These are phyloP conservation scores for Diaporthe ampelina DNA, from an alignment of 2,329 filamentous ascomycete species.

Conservation along the genomic window DNA sequence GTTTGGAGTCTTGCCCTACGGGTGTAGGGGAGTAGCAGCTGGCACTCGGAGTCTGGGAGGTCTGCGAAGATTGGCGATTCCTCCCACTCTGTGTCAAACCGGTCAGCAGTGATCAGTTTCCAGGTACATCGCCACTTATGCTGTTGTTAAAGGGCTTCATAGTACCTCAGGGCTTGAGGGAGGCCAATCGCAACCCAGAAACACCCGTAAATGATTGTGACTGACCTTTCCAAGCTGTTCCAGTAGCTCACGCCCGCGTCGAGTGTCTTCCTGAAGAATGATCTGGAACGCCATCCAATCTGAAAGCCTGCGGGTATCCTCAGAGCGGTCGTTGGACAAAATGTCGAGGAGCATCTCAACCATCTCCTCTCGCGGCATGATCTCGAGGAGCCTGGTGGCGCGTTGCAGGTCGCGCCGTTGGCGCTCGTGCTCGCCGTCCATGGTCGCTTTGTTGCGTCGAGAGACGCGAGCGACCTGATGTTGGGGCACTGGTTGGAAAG, in stretches of 20 bases:
- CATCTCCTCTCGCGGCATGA: background rate
- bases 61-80: background rate
- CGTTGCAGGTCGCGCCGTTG: background rate
- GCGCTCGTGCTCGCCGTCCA: background rate
- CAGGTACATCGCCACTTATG: background rate
- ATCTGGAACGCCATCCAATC: slow-evolving; percentile 20
- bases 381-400: background rate
- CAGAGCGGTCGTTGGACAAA: background rate
- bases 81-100: background rate
- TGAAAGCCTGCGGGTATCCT: background rate
- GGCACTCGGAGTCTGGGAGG: background rate
- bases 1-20: background rate
- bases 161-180: background rate
- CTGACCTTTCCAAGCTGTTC: slow-evolving; percentile 18
- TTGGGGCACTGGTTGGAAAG: background rate
- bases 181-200: too few relatives aligned
- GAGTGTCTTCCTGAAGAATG: background rate
- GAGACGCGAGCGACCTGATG: background rate
- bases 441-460: background rate
- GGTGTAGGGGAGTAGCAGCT: too few relatives aligned
- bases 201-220: fast-evolving
- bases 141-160: fast-evolving
- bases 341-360: slow-evolving; percentile 2
- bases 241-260: background rate
- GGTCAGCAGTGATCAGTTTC: background rate